phyloP scores from a whole-genome alignment of 352 stramenopile genomes.

The Phytophthora uliginosa region DNA sequence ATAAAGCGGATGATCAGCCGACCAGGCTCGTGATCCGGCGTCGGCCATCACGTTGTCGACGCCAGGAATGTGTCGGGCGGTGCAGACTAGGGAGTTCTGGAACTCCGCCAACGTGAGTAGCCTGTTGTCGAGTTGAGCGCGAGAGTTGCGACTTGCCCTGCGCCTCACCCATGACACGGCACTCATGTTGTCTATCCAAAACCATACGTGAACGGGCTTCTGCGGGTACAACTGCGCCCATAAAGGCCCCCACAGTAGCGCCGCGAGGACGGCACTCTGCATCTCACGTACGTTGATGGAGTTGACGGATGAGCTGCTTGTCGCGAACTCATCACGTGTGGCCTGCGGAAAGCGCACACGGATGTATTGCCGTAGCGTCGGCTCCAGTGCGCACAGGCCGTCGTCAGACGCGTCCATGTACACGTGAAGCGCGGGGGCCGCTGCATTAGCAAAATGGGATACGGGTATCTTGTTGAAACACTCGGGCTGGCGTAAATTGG shows the following conservation, averaged over 20 bases:
- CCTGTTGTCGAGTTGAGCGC: conserved; percentile 1
- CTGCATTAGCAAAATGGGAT: background rate
- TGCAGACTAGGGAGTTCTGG: conserved; percentile 9
- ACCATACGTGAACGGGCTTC: background rate
- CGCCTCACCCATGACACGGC: background rate
- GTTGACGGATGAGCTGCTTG: background rate
- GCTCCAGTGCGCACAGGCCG: background rate
- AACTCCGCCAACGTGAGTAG: conserved; percentile 20
- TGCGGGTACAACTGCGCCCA: background rate
- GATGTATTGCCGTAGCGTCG: background rate
- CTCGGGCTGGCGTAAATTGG: background rate
- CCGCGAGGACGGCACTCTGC: background rate
- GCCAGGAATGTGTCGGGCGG: conserved; percentile 16
- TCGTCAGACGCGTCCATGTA: conserved; percentile 1
- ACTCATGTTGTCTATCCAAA: conserved; percentile 5
- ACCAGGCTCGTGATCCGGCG: conserved; percentile 21
- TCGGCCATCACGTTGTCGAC: conserved; percentile 15
- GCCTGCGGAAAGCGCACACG: background rate
- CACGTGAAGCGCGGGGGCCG: background rate
- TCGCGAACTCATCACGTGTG: background rate
- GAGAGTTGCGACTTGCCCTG: background rate
- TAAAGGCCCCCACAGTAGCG: background rate
- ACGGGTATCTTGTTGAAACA: background rate
- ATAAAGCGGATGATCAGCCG: background rate
- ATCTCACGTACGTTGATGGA: conserved; percentile 6